These are phyloP conservation scores for Cyanophora paradoxa DNA, from an alignment of 78 protist species.

Conservation along the genomic window DNA sequence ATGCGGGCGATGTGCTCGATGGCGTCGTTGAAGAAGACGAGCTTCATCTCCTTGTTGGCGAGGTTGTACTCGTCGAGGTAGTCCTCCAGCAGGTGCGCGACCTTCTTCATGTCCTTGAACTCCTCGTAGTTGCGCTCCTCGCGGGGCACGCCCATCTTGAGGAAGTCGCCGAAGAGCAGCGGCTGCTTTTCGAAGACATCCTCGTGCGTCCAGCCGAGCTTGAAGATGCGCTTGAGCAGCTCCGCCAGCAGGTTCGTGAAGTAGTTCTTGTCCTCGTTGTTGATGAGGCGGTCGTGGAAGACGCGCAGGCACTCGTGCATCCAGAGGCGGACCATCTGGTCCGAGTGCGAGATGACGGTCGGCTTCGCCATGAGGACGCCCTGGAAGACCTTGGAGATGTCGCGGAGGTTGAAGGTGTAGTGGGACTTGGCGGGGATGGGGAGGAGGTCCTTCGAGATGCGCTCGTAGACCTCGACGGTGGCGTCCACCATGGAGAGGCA, in stretches of 20 bases:
- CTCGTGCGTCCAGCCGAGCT: constrained; percentile 21
- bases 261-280: constrained; percentile 27
- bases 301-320: constrained; percentile 64
- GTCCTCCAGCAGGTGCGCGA: constrained; percentile 37
- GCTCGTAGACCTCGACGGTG: constrained; percentile 9
- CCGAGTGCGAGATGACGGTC: neutral
- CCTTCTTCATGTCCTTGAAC: constrained; percentile 26
- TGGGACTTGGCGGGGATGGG: constrained; percentile 69
- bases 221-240: neutral
- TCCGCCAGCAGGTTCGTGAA: constrained; percentile 5
- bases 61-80: constrained; percentile 48
- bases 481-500: constrained; percentile 2
- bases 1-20: constrained; percentile 40
- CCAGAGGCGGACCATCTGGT: constrained; percentile 44
- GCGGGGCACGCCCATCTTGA: neutral
- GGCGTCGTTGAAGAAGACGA: constrained; percentile 61
- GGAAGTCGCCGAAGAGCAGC: constrained; percentile 30
- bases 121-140: constrained; percentile 27
- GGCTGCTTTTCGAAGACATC: constrained; percentile 4
- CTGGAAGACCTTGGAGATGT: constrained; percentile 56
- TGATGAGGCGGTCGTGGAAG: constrained; percentile 65
- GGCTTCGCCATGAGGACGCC: constrained; percentile 35
- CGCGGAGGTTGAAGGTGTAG: constrained; percentile 71
- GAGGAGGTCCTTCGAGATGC: constrained; percentile 17
- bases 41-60: constrained; percentile 29